Evolutionary conservation across 140 eudicot genomes (phyloP).

Genomic region (Anethum foeniculum): DNA sequence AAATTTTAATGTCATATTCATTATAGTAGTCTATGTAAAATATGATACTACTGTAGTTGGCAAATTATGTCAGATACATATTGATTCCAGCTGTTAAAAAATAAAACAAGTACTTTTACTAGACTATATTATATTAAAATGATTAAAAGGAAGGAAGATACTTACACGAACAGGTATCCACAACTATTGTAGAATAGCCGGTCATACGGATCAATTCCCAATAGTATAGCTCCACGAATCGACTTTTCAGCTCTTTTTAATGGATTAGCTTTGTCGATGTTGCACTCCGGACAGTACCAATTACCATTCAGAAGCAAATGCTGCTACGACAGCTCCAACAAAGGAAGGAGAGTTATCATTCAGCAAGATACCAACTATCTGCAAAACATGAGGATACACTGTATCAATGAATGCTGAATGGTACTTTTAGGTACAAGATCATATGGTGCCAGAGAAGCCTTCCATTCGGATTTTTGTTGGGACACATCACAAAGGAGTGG

Average conservation of each 20-base stretch:
- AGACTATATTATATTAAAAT: neutral
- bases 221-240: neutral
- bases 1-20: neutral
- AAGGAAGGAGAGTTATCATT: conserved; percentile 90
- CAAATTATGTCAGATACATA: neutral
- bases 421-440: neutral
- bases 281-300: conserved; percentile 98
- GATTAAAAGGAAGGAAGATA: neutral
- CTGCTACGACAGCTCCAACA: conserved; percentile 92
- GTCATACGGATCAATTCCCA: conserved; percentile 1
- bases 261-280: conserved; percentile 39
- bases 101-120: neutral
- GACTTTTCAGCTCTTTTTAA: conserved; percentile 17
- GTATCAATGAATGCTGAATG: conserved; percentile 1
- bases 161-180: conserved; percentile 68
- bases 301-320: conserved; percentile 93
- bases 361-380: conserved; percentile 80
- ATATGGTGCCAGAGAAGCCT: neutral
- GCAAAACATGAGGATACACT: conserved; percentile 19
- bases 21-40: neutral
- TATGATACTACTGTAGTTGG: neutral
- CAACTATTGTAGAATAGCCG: no score
- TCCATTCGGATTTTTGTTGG: neutral
- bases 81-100: neutral
- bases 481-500: neutral